These are phyloP conservation scores for Beauveria caledonica DNA, from an alignment of 2,329 filamentous ascomycete species.

Conservation along the genomic window DNA sequence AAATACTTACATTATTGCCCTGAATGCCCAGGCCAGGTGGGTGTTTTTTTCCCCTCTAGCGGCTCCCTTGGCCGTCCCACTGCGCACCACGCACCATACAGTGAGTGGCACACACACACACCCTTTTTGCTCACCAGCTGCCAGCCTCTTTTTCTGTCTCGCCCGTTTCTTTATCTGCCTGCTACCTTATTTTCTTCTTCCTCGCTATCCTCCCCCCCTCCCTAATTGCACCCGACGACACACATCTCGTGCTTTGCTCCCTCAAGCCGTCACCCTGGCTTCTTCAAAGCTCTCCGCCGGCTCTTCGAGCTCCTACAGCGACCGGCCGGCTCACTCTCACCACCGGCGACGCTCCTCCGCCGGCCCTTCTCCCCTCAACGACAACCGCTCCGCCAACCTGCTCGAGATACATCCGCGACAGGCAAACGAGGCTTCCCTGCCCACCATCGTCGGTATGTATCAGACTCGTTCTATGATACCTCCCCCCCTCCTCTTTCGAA, in stretches of 20 bases:
- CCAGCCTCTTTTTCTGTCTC: not conserved
- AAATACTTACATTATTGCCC: no score
- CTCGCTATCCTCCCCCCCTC: not conserved
- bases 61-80: conserved; percentile 1
- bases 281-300: conserved; percentile 39
- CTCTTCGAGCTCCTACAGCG: conserved; percentile 47
- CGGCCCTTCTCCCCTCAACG: conserved; percentile 22
- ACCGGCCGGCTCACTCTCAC: conserved; percentile 38
- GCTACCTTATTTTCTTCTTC: not conserved
- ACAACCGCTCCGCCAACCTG: conserved; percentile 24
- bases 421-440: conserved; percentile 29
- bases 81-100: not conserved
- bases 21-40: no score
- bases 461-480: not conserved
- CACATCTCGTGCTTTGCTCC: conserved; percentile 6
- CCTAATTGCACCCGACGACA: not conserved
- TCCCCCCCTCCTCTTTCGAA: not conserved
- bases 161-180: not conserved
- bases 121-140: not conserved
- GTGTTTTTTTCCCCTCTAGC: not conserved
- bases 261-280: conserved; percentile 38
- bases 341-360: conserved; percentile 43
- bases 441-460: conserved; percentile 46
- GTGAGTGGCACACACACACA: not conserved
- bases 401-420: conserved; percentile 24